A percentile compares a stretch with the other conserved stretches of the same genome.
Evolutionary conservation across 1,139 yeast species (phyloP).

Genomic region (Geotrichum klebahnii): DNA sequence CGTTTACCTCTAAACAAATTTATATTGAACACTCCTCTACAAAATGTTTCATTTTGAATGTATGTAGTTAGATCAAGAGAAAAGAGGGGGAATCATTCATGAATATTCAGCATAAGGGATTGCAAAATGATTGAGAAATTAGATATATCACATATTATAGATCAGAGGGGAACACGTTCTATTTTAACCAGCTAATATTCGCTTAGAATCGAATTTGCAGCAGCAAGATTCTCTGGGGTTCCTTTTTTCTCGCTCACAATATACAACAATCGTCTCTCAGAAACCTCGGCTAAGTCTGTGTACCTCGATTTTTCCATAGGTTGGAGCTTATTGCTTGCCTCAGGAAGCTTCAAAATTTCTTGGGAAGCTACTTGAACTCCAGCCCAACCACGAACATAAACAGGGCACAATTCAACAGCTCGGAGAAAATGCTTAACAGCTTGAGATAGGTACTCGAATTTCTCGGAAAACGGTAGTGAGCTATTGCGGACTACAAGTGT

Average conservation of each 20-base stretch:
- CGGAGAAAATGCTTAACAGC: slow-evolving; percentile 58
- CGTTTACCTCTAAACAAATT: too few relatives aligned
- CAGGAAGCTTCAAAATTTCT: slow-evolving; percentile 32
- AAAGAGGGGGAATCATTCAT: too few relatives aligned
- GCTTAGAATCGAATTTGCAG: slow-evolving; percentile 19
- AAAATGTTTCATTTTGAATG: too few relatives aligned
- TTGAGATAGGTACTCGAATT: slow-evolving; percentile 32
- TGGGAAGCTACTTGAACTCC: slow-evolving; percentile 52
- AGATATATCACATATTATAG: too few relatives aligned
- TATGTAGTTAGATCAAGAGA: too few relatives aligned
- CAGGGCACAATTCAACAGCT: slow-evolving; percentile 70
- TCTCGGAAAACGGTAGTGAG: slow-evolving; percentile 20
- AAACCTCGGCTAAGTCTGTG: slow-evolving; percentile 14
- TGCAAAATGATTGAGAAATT: too few relatives aligned
- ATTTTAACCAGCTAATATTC: too few relatives aligned
- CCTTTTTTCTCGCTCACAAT: slow-evolving; percentile 20
- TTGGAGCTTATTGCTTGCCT: slow-evolving; percentile 14
- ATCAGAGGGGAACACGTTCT: too few relatives aligned
- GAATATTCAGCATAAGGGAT: too few relatives aligned
- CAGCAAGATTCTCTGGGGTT: slow-evolving; percentile 14
- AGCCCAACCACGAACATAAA: slow-evolving; percentile 69
- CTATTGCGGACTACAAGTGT: slow-evolving; percentile 26
- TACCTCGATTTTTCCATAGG: slow-evolving; percentile 8
- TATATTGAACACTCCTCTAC: too few relatives aligned
- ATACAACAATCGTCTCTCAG: slow-evolving; percentile 20